phyloP scores from a whole-genome alignment of 495 filamentous ascomycete genomes.

The Penicillium parvum region DNA sequence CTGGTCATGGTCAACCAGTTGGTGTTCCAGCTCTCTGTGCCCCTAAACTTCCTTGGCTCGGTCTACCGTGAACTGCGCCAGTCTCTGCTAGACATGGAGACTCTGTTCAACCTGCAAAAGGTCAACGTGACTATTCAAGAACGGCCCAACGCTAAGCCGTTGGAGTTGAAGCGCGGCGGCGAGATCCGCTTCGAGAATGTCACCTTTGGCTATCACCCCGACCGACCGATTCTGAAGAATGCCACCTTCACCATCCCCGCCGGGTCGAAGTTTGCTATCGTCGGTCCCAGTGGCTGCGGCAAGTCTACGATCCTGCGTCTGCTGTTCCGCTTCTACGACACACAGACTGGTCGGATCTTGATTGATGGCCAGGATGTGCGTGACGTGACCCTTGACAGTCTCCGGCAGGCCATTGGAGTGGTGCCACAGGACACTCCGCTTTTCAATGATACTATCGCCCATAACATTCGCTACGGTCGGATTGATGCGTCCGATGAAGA shows the following conservation, averaged over 20 bases:
- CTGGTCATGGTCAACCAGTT: conserved; percentile 98
- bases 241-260: conserved; percentile 86
- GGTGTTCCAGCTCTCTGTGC: conserved; percentile 95
- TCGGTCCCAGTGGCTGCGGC: conserved; percentile 91
- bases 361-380: conserved; percentile 93
- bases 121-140: conserved; percentile 89
- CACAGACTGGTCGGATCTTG: conserved; percentile 26
- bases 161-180: conserved; percentile 70
- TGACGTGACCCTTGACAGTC: conserved; percentile 72
- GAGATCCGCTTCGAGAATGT: conserved; percentile 94
- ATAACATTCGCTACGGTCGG: conserved; percentile 95
- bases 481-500: conserved; percentile 70
- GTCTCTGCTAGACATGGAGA: conserved; percentile 96
- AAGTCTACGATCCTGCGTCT: conserved; percentile 91
- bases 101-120: conserved; percentile 97
- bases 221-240: conserved; percentile 83
- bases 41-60: conserved; percentile 91
- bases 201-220: conserved; percentile 83
- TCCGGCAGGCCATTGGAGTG: conserved; percentile 85
- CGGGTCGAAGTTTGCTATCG: conserved; percentile 91
- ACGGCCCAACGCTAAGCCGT: conserved; percentile 61
- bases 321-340: conserved; percentile 33
- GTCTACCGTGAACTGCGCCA: conserved; percentile 95
- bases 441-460: conserved; percentile 91
- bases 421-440: conserved; percentile 96